Evolutionary conservation across 352 stramenopile genomes (phyloP).

Genomic region (Peronospora destructor): DNA sequence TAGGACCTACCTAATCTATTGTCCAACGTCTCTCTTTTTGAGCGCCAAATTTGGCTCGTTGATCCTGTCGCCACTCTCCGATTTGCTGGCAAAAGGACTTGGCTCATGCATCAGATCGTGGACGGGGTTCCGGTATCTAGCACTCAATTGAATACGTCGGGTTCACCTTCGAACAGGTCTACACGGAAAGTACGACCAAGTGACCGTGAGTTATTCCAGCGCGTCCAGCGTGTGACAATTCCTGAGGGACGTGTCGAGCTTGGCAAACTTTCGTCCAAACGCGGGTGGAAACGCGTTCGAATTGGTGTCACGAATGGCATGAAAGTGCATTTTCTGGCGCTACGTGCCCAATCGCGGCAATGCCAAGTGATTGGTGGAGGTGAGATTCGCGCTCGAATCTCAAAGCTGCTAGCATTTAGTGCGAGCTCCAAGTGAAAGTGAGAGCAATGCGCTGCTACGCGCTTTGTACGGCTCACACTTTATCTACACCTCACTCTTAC

Average conservation of each 20-base stretch:
- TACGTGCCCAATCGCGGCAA: slow-evolving; percentile 10
- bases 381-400: slow-evolving; percentile 12
- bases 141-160: slow-evolving; percentile 4
- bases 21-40: background rate
- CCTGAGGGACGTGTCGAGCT: slow-evolving; percentile 15
- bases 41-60: background rate
- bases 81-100: slow-evolving; percentile 18
- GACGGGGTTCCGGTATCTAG: slow-evolving; percentile 4
- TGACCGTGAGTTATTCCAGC: slow-evolving; percentile 24
- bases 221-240: slow-evolving; percentile 23
- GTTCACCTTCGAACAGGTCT: slow-evolving; percentile 19
- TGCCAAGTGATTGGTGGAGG: slow-evolving; percentile 23
- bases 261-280: slow-evolving; percentile 8
- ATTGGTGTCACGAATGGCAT: slow-evolving; percentile 9
- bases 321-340: slow-evolving; percentile 14
- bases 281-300: slow-evolving; percentile 25
- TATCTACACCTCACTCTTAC: slow-evolving; percentile 37
- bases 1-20: background rate
- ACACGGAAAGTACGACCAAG: slow-evolving; percentile 20
- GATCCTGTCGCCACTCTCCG: slow-evolving; percentile 18
- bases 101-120: slow-evolving; percentile 12
- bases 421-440: slow-evolving; percentile 26
- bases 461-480: slow-evolving; percentile 24
- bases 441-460: slow-evolving; percentile 29
- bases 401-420: slow-evolving; percentile 24